Evolutionary conservation across 768 basidiomycete species (phyloP), one percentile per base, ranked within the genome.

Genomic region (Mycena galopus): DNA sequence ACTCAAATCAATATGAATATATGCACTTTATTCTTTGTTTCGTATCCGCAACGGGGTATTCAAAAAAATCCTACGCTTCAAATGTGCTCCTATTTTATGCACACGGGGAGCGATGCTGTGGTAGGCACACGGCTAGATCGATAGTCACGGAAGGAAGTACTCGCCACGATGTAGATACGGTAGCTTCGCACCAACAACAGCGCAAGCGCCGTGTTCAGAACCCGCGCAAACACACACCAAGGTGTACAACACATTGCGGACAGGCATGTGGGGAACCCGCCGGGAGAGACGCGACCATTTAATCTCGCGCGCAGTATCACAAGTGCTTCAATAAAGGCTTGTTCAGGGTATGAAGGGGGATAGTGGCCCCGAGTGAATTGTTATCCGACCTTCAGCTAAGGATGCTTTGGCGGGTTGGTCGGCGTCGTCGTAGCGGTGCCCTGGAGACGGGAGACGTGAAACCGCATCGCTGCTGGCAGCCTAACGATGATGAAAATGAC

Each of bases 351-450:
- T 61, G 60, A 7, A 61, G 39, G 14, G 60, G 60, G 30, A 61
- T 44, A 14, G 39, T 61, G 9, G 27, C 39, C 8, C 58, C 58
- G 23, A 42, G 35, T 5, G 58, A 27, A 39, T 37, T 60, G 58
- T 37, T 60, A 27, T 61, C 60, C 27, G 60, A 61, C 60, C 60
- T 44, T 27, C 42, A 44, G 19, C 60, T 61, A 9, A 16, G 42
- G 7, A 61, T 61, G 42, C 60, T 61, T 61, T 61, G 25, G 42
- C 39, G 60, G 11, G 42, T 61, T 7, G 32, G 33, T n/a, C 32
- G 37, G n/a, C n/a, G n/a, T 6, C 35, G 57, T 59, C 57, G 57
- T 37, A 59, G 57, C 23, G 33, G 57, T 16, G 35, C 7, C 57
- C 35, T 59, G 2, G 35, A n/a, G n/a, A 23, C 6, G 21, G 23